A percentile compares a stretch with the other conserved stretches of the same genome.
These are phyloP conservation scores for Ceriops decandra DNA, from an alignment of 345 rosid genomes.

Conservation along the genomic window DNA sequence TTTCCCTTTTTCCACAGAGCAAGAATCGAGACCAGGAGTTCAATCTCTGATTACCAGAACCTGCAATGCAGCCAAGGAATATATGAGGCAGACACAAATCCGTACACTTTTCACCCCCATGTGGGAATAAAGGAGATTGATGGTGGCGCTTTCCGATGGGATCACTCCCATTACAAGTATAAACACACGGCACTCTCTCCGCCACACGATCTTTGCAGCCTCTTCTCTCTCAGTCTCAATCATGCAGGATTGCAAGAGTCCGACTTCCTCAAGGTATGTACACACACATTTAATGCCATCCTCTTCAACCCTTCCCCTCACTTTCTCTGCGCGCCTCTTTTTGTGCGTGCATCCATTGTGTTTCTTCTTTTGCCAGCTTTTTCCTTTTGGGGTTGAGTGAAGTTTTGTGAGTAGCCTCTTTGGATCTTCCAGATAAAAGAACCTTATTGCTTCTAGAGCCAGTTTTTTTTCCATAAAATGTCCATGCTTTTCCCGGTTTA, in stretches of 20 bases:
- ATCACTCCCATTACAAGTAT: slow-evolving; percentile 18
- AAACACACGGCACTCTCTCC: slow-evolving; percentile 19
- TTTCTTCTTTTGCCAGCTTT: too few relatives aligned
- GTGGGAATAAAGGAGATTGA: slow-evolving; percentile 32
- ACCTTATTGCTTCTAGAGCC: too few relatives aligned
- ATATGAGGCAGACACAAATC: slow-evolving; percentile 30
- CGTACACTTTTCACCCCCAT: slow-evolving; percentile 39
- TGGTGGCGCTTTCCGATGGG: slow-evolving; percentile 41
- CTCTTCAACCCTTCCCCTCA: not conserved
- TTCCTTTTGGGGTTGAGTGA: too few relatives aligned
- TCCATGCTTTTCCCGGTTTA: slow-evolving; percentile 18
- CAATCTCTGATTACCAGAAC: slow-evolving; percentile 36
- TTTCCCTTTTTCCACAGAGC: slow-evolving; percentile 24
- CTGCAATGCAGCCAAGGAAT: slow-evolving; percentile 49
- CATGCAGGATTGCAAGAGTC: slow-evolving; percentile 27
- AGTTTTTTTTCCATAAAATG: not conserved
- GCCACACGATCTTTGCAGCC: slow-evolving; percentile 24
- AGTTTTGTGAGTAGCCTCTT: too few relatives aligned
- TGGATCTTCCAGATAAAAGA: too few relatives aligned
- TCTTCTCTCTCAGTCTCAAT: slow-evolving; percentile 10
- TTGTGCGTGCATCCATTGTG: slow-evolving; percentile 12
- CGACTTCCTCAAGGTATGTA: slow-evolving; percentile 43
- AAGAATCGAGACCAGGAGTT: slow-evolving; percentile 46
- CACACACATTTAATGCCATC: not conserved
- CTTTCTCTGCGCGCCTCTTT: not conserved